These are phyloP conservation scores for Chytriomyces hyalinus DNA, from an alignment of 192 early-diverging fungal genomes.

Conservation along the genomic window DNA sequence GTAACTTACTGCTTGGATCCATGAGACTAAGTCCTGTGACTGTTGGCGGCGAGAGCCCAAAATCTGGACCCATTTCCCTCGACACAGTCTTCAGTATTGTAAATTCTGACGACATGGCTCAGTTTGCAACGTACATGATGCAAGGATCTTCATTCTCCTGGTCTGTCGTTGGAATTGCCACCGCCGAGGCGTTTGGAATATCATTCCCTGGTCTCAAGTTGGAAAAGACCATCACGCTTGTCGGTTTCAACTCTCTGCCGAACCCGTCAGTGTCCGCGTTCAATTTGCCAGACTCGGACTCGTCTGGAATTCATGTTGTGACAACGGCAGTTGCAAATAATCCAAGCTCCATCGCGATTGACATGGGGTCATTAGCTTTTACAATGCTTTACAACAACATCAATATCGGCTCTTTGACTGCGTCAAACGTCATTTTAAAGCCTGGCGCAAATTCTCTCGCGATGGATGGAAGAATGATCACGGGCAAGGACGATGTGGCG, in stretches of 20 bases:
- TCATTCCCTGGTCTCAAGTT: conserved; percentile 39
- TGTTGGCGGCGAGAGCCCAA: conserved; percentile 22
- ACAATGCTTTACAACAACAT: not conserved
- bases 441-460: conserved; percentile 27
- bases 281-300: conserved; percentile 34
- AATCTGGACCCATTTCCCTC: conserved; percentile 26
- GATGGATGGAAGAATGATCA: conserved; percentile 15
- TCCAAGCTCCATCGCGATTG: conserved; percentile 37
- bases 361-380: conserved; percentile 33
- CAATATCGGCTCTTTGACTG: conserved; percentile 22
- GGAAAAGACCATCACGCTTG: conserved; percentile 32
- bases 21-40: conserved; percentile 33
- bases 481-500: not conserved
- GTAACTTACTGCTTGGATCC: conserved; percentile 32
- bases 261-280: conserved; percentile 30
- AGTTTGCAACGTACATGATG: conserved; percentile 40
- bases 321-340: conserved; percentile 27
- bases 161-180: conserved; percentile 26
- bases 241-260: conserved; percentile 28
- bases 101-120: conserved; percentile 25
- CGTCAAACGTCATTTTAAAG: conserved; percentile 20
- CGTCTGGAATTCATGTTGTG: conserved; percentile 11
- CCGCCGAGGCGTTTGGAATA: conserved; percentile 36
- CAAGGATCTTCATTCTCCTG: conserved; percentile 29
- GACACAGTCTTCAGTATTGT: conserved; percentile 17